phyloP scores from a whole-genome alignment of 2,329 filamentous ascomycete species.

The Exophiala alcalophila region DNA sequence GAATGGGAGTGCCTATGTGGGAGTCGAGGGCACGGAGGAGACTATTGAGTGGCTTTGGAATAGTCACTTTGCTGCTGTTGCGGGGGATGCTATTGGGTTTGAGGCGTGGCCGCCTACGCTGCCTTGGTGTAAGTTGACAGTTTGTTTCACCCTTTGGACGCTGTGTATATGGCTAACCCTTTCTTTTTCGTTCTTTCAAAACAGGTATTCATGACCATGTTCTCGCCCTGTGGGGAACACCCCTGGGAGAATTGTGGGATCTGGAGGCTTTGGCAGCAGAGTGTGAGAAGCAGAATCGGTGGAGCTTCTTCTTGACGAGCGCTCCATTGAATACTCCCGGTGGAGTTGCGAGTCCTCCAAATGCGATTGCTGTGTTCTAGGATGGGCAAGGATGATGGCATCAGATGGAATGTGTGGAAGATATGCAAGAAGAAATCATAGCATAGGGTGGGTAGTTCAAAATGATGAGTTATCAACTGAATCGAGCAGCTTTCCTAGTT shows the following conservation, averaged over 20 bases:
- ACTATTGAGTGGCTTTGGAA: slow-evolving; percentile 60
- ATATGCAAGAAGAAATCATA: too few species aligned
- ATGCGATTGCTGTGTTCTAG: slow-evolving; percentile 46
- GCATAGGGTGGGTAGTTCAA: too few species aligned
- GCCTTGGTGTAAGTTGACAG: slow-evolving; percentile 20
- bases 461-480: too few species aligned
- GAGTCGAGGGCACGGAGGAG: slow-evolving; percentile 48
- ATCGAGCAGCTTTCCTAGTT: too few species aligned
- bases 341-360: slow-evolving; percentile 46
- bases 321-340: slow-evolving; percentile 48
- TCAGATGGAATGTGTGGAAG: too few species aligned
- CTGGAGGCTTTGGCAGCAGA: slow-evolving; percentile 38
- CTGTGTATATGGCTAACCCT: not conserved
- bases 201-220: slow-evolving; percentile 41
- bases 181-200: not conserved
- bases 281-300: slow-evolving; percentile 37
- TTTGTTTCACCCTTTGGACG: slow-evolving; percentile 19
- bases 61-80: slow-evolving; percentile 54
- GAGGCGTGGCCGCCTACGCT: slow-evolving; percentile 48
- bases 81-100: slow-evolving; percentile 54
- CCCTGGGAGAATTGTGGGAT: slow-evolving; percentile 44
- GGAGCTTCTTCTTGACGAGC: slow-evolving; percentile 49
- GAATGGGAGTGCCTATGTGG: slow-evolving; percentile 37
- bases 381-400: too few species aligned
- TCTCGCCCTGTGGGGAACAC: slow-evolving; percentile 49